Base-by-base conservation (phyloP, 2,329 filamentous ascomycete species). In the Verticillium alfalfae region DNA sequence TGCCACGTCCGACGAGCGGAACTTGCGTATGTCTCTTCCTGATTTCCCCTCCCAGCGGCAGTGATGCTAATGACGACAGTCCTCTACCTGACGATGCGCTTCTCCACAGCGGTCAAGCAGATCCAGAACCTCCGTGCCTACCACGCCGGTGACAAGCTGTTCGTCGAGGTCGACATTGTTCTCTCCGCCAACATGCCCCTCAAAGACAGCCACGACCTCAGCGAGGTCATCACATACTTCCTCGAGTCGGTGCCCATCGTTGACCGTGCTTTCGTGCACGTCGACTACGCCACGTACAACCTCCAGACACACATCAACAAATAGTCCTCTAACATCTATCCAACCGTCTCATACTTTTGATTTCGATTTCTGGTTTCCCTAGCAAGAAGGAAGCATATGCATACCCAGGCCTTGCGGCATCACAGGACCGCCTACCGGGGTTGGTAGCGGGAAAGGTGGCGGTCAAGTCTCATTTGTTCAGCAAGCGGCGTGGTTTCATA, bases 21-120 rank as follows among this genome's bases (percentile, higher is more conserved):
- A 95, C 71, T 85, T 96, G 56, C 76, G 76, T 78, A 64, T 62
- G 75, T 67, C 16, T 52, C 16, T 34, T 36, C 58, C n/a, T 31
- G 26, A 31, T 31, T 31, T 36, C 39, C 34, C 45, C 54, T 34
- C 38, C 26, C 45, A 8, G n/a, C 12, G 12, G 6, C 16, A 3
- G 16, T 15, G 13, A 41, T 41, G 39, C 13, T 41, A 15, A 41
- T 16, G 13, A 41, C 16, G 15, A 41, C 60, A 79, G 75, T 97
- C 26, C 81, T 97, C 1, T 97, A 97, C 76, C 84, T 96, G 67
- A 95, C 93, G 1, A 96, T 97, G 90, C 89, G 93, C 22, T 97
- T 97, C 71, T 93, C 93, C 56, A 92, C 90, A 67, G 90, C 90
- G 13, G 96, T 97, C 70, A 87, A 86, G 70, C 88, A 92, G 71